phyloP scores from a whole-genome alignment of 2,329 filamentous ascomycete species.

The Tolypocladium inflatum region DNA sequence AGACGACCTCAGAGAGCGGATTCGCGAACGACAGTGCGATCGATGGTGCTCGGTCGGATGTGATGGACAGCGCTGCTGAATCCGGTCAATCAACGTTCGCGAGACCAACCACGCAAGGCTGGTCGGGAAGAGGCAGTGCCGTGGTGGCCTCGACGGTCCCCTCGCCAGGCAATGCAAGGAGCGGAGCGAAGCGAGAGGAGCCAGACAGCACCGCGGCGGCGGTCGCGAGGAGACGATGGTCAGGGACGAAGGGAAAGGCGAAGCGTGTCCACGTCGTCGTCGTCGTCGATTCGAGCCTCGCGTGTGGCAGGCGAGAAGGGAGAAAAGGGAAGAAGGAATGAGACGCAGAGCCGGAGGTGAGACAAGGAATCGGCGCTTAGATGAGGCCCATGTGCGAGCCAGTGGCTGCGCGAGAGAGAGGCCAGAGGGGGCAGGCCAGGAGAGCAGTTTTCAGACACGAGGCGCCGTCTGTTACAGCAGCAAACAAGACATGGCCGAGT shows the following conservation, averaged over 20 bases:
- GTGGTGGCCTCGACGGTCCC: constrained; percentile 2
- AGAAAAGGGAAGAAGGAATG: constrained; percentile 14
- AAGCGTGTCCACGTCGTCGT: constrained; percentile 5
- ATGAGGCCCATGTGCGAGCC: constrained; percentile 8
- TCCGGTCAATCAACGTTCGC: constrained; percentile 23
- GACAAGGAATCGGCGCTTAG: constrained; percentile 10
- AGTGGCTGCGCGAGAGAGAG: not conserved
- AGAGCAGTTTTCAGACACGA: not conserved
- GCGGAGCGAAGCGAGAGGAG: not conserved
- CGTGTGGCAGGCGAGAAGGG: constrained; percentile 7
- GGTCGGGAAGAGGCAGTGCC: constrained; percentile 4
- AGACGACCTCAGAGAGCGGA: constrained; percentile 7
- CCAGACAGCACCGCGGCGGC: constrained; percentile 1
- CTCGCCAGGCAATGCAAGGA: constrained; percentile 2
- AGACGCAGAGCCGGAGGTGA: constrained; percentile 10
- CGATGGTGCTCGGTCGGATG: constrained; percentile 3
- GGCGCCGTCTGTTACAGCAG: constrained; percentile 1
- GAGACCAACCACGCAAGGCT: constrained; percentile 8
- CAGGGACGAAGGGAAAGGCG: constrained; percentile 6
- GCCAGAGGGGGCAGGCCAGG: not conserved
- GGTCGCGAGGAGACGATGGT: constrained; percentile 5
- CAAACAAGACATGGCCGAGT: constrained; percentile 1
- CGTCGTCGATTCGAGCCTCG: constrained; percentile 9
- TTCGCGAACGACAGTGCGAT: constrained; percentile 8
- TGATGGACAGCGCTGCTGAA: constrained; percentile 44